Percentiles rank a stretch among this genome's conserved stretches.
Evolutionary conservation across 1,284 basidiomycete genomes (phyloP).

Genomic region (Ustilago cynodontis): DNA sequence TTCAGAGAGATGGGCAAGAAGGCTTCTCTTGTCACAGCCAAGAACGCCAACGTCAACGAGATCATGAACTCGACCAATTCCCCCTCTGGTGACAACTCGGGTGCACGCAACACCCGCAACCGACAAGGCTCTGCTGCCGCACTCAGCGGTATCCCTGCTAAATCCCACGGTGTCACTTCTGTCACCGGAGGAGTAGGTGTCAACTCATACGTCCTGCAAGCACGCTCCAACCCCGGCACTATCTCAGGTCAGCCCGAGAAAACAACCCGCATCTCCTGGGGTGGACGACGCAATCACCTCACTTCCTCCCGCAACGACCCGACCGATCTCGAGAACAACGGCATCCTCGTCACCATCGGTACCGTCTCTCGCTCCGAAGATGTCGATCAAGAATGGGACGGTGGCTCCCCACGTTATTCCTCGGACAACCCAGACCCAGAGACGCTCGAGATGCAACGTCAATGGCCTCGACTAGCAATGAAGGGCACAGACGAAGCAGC

Average conservation of each 20-base stretch:
- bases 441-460: constrained; percentile 29
- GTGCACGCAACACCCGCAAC: not conserved
- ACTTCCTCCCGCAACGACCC: constrained; percentile 17
- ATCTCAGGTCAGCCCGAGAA: constrained; percentile 3
- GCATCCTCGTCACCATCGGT: constrained; percentile 40
- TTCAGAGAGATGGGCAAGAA: constrained; percentile 51
- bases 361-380: constrained; percentile 34
- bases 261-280: constrained; percentile 27
- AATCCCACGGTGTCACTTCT: constrained; percentile 1
- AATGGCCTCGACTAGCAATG: constrained; percentile 22
- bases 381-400: constrained; percentile 23
- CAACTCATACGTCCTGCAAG: constrained; percentile 30
- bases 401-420: constrained; percentile 38
- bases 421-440: constrained; percentile 39
- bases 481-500: constrained; percentile 10
- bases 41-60: constrained; percentile 34
- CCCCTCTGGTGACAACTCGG: constrained; percentile 21
- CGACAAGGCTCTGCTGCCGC: not conserved
- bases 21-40: constrained; percentile 18
- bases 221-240: constrained; percentile 11
- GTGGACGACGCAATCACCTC: not conserved
- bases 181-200: not conserved
- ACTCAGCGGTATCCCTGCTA: not conserved
- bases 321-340: constrained; percentile 14
- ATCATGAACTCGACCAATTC: constrained; percentile 37